A percentile compares a stretch with the other conserved stretches of the same genome.
Conservation (phyloP, 306 rosid genomes). For the Pachyrhizus erosus region DNA sequence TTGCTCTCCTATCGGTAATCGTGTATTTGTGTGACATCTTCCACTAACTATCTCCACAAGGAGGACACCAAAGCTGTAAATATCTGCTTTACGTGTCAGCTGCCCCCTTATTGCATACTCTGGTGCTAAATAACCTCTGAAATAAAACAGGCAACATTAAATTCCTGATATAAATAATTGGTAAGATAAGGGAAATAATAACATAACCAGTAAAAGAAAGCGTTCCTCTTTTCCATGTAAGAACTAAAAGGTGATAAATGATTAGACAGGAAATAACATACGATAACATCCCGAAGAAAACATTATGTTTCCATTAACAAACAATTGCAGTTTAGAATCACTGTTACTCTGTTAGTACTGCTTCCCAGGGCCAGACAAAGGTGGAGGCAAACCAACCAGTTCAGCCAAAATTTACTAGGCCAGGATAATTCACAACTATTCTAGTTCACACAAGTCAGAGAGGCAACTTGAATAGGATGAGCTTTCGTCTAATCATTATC, state of each 20-base stretch:
- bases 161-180: slow-evolving; percentile 28
- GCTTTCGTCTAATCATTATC: background rate
- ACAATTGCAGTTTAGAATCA: background rate
- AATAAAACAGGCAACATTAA: slow-evolving; percentile 40
- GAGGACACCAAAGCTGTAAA: slow-evolving; percentile 93
- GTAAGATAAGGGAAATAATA: slow-evolving; percentile 3
- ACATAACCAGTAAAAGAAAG: background rate
- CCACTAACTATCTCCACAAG: slow-evolving; percentile 90
- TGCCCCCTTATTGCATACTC: slow-evolving; percentile 94
- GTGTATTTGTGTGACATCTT: slow-evolving; percentile 75
- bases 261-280: slow-evolving; percentile 4
- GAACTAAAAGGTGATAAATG: background rate
- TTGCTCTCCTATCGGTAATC: slow-evolving; percentile 71
- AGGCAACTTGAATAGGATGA: background rate
- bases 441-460: background rate
- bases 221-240: background rate
- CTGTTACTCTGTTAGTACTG: background rate
- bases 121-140: slow-evolving; percentile 95
- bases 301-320: background rate
- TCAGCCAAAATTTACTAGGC: background rate
- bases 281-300: slow-evolving; percentile 18
- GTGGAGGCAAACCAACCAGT: background rate
- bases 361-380: background rate
- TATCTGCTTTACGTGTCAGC: slow-evolving; percentile 87
- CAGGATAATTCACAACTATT: background rate